Percentiles rank a stretch among this genome's conserved stretches.
phyloP scores from a whole-genome alignment of 225 moss, liverwort and hornwort species.

The Sphagnum contortum region DNA sequence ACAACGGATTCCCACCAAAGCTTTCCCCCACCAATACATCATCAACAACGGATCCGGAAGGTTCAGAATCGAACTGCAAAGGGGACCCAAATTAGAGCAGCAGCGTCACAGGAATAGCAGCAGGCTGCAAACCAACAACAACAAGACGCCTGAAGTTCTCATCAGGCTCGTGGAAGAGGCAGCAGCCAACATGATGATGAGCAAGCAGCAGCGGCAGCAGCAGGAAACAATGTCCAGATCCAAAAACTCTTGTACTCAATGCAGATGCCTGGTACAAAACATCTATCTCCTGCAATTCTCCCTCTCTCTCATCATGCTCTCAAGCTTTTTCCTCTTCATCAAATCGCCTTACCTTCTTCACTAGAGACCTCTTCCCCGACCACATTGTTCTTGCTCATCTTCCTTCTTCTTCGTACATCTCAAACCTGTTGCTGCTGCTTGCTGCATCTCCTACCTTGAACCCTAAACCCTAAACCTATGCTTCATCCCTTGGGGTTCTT shows the following conservation, averaged over 20 bases:
- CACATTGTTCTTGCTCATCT: no score
- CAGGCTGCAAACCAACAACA: neutral
- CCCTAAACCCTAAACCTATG: no score
- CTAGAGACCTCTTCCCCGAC: no score
- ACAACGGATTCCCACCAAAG: constrained; percentile 37
- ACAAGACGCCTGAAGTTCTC: constrained; percentile 49
- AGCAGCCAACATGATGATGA: no score
- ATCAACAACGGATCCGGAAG: constrained; percentile 43
- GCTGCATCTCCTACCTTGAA: no score
- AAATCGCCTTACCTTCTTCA: no score
- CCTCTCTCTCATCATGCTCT: neutral
- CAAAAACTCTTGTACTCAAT: constrained; percentile 27
- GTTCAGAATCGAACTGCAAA: constrained; percentile 49
- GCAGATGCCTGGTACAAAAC: constrained; percentile 47
- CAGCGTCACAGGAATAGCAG: constrained; percentile 22
- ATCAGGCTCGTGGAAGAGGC: constrained; percentile 53
- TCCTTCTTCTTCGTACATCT: no score
- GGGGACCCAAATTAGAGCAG: constrained; percentile 42
- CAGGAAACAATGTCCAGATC: constrained; percentile 24
- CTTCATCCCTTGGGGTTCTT: no score
- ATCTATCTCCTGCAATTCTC: constrained; percentile 1
- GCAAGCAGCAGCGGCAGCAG: constrained; percentile 7
- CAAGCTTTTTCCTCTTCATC: no score
- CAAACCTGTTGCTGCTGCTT: no score
- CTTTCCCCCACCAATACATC: constrained; percentile 28